These are phyloP conservation scores for Astragalus membranaceus DNA, from an alignment of 306 rosid genomes.

Conservation along the genomic window DNA sequence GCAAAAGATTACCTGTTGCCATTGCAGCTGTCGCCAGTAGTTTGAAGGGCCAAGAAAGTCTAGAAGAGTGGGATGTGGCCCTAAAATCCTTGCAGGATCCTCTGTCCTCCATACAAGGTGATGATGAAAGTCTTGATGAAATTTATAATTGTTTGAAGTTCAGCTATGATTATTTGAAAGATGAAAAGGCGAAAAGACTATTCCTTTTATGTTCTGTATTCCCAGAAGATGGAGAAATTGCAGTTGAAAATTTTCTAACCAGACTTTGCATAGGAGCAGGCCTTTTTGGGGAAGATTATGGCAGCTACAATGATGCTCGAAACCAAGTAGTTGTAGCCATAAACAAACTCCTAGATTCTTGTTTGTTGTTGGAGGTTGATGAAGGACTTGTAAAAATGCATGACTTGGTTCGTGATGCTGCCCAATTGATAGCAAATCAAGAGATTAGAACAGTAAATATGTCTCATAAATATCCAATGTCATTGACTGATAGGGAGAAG, in stretches of 20 bases:
- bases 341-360: background rate
- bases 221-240: conserved; percentile 17
- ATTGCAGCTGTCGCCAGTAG: background rate
- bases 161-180: background rate
- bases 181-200: background rate
- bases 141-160: background rate
- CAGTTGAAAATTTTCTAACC: background rate
- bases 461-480: too few species aligned
- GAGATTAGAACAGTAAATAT: background rate
- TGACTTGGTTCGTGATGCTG: conserved; percentile 6
- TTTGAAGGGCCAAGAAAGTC: background rate
- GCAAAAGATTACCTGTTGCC: conserved; percentile 16
- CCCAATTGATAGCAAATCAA: background rate
- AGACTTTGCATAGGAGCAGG: background rate
- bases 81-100: background rate
- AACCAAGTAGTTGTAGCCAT: background rate
- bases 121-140: background rate
- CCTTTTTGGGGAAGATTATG: background rate
- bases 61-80: background rate
- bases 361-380: background rate
- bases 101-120: background rate
- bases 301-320: background rate
- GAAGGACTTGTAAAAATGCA: background rate
- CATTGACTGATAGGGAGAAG: background rate
- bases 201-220: conserved; percentile 16